Evolutionary conservation across 768 basidiomycete species (phyloP), one percentile per base, ranked within the genome.

Genomic region (Rhizopogon vinicolor): DNA sequence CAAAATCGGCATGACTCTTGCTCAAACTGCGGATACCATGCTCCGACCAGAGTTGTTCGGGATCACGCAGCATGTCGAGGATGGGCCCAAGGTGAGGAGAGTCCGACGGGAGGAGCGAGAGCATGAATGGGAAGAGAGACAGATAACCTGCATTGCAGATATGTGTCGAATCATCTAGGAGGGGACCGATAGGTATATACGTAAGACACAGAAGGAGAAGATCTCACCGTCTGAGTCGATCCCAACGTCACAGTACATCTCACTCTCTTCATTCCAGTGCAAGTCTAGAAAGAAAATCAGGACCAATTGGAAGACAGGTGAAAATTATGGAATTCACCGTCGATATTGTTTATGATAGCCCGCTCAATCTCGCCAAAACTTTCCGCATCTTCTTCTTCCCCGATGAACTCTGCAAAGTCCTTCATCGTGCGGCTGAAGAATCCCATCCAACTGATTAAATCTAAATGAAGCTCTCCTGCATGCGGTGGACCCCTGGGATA

Each of bases 381-480:
- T n/a, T 74, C 72, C 52, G 79, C 82, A 64, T 98, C 95, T 33
- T 95, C 92, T n/a, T 69, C 74, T 69, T 96, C 89, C 1, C 89
- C 93, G 14, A 96, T 75, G 67, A 89, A 96, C 56, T 82, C 85
- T 0, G 95, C 88, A 55, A 98, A 89, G 45, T 89, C 89, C 51
- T 78, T 81, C 95, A 98, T 98, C 29, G 95, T 98, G 60, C 88
- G 78, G 35, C 91, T 83, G 72, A 98, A 98, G 77, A 93, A 97
- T 3, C 83, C 95, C 86, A 98, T 92, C 95, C 95, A 98, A 31
- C 89, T 88, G 59, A 94, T 91, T 55, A 98, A 72, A 70, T 98
- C 95, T 56, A 98, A 69, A 68, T 98, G 95, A 45, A 98, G 75
- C 73, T 98, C 95, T 48, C 96, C 95, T 2, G 85, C 79, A 64